These are phyloP conservation scores for Solanum corneliomulleri DNA, from an alignment of 257 asterid species.

Conservation along the genomic window DNA sequence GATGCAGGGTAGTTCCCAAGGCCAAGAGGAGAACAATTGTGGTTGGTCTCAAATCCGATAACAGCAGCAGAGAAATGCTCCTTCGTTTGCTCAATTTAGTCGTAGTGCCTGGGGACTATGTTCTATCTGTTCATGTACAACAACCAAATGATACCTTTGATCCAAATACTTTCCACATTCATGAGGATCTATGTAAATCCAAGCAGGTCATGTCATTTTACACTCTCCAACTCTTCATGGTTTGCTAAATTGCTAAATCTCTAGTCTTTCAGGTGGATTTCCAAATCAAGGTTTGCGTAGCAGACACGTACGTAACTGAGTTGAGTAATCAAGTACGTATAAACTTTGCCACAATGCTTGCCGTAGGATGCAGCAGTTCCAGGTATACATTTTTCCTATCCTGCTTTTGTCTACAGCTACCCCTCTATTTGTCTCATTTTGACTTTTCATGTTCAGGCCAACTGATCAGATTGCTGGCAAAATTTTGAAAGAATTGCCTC, in stretches of 20 bases:
- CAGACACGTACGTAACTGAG: slow-evolving; percentile 40
- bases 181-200: slow-evolving; percentile 37
- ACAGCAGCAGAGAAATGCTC: slow-evolving; percentile 63
- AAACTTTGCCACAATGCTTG: slow-evolving; percentile 37
- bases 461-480: slow-evolving; percentile 23
- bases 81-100: slow-evolving; percentile 34
- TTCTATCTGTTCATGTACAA: slow-evolving; percentile 64
- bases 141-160: slow-evolving; percentile 36
- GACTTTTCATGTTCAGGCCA: slow-evolving; percentile 26
- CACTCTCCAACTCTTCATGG: too few relatives aligned
- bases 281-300: slow-evolving; percentile 56
- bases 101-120: slow-evolving; percentile 35
- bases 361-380: slow-evolving; percentile 20
- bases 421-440: neutral
- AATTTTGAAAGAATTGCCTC: slow-evolving; percentile 58
- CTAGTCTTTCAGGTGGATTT: slow-evolving; percentile 48
- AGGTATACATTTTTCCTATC: slow-evolving; percentile 6
- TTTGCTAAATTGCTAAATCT: neutral
- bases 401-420: neutral
- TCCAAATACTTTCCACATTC: slow-evolving; percentile 48
- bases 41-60: slow-evolving; percentile 60
- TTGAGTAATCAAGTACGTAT: slow-evolving; percentile 57
- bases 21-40: slow-evolving; percentile 33
- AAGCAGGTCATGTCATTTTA: slow-evolving; percentile 24
- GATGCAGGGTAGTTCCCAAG: slow-evolving; percentile 4